Conservation (phyloP, 345 rosid species). For the Corchorus capsularis region DNA sequence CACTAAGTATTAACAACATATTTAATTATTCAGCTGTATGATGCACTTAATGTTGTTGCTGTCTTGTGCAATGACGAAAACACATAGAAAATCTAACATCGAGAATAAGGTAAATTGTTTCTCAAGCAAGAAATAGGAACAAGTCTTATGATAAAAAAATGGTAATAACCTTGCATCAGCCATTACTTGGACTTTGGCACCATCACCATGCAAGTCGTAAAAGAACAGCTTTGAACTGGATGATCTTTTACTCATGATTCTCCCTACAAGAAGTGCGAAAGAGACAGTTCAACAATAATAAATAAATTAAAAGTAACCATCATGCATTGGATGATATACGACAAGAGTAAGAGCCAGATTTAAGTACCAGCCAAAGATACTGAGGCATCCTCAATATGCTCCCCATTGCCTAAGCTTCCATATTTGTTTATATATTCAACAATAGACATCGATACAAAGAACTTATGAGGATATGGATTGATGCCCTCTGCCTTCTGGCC, state of each 20-base stretch:
- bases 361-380: conserved; percentile 72
- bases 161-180: conserved; percentile 75
- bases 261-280: conserved; percentile 45
- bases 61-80: not conserved
- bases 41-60: not conserved
- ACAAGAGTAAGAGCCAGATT: not conserved
- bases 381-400: conserved; percentile 61
- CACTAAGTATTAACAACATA: not conserved
- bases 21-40: not conserved
- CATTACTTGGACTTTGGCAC: conserved; percentile 92
- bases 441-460: conserved; percentile 56
- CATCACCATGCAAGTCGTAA: conserved; percentile 77
- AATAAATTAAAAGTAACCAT: not conserved
- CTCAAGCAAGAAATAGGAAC: not conserved
- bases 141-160: too few relatives aligned
- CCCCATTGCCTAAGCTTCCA: conserved; percentile 61
- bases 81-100: not conserved
- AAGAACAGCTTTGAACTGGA: conserved; percentile 89
- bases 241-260: conserved; percentile 90
- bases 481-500: conserved; percentile 64
- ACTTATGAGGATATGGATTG: conserved; percentile 92
- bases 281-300: not conserved
- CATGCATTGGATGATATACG: not conserved
- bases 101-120: not conserved
- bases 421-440: conserved; percentile 60